phyloP scores from a whole-genome alignment of 345 rosid genomes.

The Balakata baccata region DNA sequence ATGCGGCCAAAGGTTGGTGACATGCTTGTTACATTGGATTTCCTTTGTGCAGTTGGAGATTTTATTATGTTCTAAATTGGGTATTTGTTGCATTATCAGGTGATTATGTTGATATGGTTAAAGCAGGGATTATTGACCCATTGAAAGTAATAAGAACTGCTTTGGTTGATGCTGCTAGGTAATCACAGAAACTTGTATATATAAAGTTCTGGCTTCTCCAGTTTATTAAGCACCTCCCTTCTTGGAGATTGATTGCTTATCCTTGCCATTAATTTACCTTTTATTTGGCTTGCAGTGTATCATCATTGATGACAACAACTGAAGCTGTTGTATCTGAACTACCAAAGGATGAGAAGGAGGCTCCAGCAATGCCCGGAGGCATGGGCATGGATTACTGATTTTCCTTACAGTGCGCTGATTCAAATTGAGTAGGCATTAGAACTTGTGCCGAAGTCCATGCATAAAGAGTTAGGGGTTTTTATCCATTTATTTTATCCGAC shows the following conservation, averaged over 20 bases:
- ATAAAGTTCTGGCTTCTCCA: not conserved
- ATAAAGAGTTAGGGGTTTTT: not conserved
- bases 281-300: constrained; percentile 50
- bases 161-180: constrained; percentile 94
- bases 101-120: constrained; percentile 92
- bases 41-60: not conserved
- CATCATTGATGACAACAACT: constrained; percentile 88
- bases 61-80: not conserved
- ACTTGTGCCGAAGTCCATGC: not conserved
- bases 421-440: not conserved
- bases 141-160: constrained; percentile 95
- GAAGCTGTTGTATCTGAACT: constrained; percentile 86
- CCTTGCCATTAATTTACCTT: too few species aligned
- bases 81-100: constrained; percentile 36
- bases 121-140: constrained; percentile 89
- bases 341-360: constrained; percentile 73
- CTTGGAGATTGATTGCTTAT: too few species aligned
- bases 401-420: not conserved
- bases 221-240: not conserved
- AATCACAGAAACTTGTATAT: not conserved
- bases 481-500: not conserved
- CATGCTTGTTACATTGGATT: not conserved
- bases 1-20: constrained; percentile 87
- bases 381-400: constrained; percentile 90
- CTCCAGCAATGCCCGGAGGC: constrained; percentile 56